These are phyloP conservation scores for Bonia amplexicaulis DNA, from an alignment of 176 grass and related monocot species.

Conservation along the genomic window DNA sequence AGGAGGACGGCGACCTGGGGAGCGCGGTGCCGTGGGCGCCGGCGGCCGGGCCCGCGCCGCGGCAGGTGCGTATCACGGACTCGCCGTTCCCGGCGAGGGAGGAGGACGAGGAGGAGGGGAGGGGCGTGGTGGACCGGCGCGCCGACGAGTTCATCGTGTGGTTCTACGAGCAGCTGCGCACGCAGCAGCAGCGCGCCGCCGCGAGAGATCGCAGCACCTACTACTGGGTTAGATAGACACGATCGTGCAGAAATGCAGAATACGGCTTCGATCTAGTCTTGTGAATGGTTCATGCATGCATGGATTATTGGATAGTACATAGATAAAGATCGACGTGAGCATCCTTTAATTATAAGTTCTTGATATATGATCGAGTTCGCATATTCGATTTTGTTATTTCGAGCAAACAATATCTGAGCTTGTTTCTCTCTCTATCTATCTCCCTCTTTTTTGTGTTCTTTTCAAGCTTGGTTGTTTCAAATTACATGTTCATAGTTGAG, in stretches of 20 bases:
- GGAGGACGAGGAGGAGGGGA: conserved; percentile 33
- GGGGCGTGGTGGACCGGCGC: conserved; percentile 46
- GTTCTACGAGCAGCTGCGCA: conserved; percentile 76
- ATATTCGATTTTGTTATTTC: background rate
- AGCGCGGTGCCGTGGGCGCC: background rate
- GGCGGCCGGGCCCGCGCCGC: background rate
- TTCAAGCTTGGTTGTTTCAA: background rate
- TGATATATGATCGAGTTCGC: background rate
- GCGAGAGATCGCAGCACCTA: background rate
- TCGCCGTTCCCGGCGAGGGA: conserved; percentile 47
- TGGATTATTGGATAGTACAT: background rate
- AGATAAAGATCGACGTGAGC: background rate
- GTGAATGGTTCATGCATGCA: conserved; percentile 1
- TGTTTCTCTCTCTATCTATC: background rate
- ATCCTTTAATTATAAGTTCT: background rate
- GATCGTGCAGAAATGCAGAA: background rate
- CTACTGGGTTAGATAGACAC: conserved; percentile 13
- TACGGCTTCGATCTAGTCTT: background rate
- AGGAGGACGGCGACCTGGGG: background rate
- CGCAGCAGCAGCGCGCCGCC: conserved; percentile 32
- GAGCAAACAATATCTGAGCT: background rate
- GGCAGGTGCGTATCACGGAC: conserved; percentile 57
- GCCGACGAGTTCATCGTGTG: conserved; percentile 87
- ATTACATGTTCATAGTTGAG: background rate
- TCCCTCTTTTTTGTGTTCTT: background rate